Evolutionary conservation across 2,329 filamentous ascomycete species (phyloP).

Genomic region (Pyricularia grisea): DNA sequence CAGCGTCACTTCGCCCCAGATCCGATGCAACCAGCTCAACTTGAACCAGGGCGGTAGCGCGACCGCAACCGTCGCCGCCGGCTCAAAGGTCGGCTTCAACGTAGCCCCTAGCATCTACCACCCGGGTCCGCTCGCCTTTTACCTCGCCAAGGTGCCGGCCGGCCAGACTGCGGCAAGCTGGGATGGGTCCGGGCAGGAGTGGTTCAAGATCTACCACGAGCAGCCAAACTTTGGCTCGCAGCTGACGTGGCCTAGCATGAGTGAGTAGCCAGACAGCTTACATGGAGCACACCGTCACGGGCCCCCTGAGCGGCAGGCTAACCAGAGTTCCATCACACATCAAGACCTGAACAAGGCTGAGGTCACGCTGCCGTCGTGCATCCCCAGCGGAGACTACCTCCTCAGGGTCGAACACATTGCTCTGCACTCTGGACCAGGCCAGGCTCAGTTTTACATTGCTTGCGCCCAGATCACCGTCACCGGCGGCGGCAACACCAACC

Average conservation of each 20-base stretch:
- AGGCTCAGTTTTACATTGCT: constrained; percentile 19
- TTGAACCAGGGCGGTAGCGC: constrained; percentile 14
- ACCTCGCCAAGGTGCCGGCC: constrained; percentile 25
- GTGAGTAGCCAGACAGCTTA: background rate
- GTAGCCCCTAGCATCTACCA: constrained; percentile 26
- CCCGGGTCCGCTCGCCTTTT: constrained; percentile 26
- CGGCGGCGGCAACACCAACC: constrained; percentile 14
- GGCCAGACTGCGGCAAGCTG: constrained; percentile 21
- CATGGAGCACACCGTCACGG: background rate
- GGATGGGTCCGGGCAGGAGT: constrained; percentile 22
- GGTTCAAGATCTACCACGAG: constrained; percentile 29
- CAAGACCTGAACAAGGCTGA: background rate
- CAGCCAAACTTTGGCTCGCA: constrained; percentile 15
- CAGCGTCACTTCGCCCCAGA: constrained; percentile 16
- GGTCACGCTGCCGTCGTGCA: constrained; percentile 18
- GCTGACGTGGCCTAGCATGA: constrained; percentile 12
- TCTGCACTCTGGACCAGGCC: constrained; percentile 16
- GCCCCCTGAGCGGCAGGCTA: background rate
- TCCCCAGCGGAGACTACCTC: constrained; percentile 20
- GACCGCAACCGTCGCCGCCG: constrained; percentile 26
- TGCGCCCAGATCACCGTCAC: constrained; percentile 18
- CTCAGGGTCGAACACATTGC: constrained; percentile 21
- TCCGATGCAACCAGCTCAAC: constrained; percentile 18
- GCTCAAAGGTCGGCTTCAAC: constrained; percentile 27
- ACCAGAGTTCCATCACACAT: background rate